These are phyloP conservation scores for Boletus sp. DNA, from an alignment of 768 basidiomycete species.

Conservation along the genomic window DNA sequence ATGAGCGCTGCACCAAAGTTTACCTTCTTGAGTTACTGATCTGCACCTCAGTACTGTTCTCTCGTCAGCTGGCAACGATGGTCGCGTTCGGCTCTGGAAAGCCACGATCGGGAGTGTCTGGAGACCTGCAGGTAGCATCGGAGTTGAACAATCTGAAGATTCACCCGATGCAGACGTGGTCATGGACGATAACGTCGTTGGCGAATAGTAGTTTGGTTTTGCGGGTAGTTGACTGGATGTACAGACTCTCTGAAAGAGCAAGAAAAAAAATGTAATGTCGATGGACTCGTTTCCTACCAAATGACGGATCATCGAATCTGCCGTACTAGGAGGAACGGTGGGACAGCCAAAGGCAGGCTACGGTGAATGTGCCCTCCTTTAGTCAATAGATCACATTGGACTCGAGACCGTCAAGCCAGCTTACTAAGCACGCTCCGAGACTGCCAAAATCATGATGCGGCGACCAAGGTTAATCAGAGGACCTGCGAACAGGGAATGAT, in stretches of 20 bases:
- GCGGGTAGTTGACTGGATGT: not conserved
- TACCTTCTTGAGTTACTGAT: constrained; percentile 1
- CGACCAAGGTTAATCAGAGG: not conserved
- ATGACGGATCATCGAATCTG: too few relatives aligned
- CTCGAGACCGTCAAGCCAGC: not conserved
- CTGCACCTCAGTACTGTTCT: constrained; percentile 62
- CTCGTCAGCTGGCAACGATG: constrained; percentile 80
- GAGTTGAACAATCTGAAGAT: constrained; percentile 71
- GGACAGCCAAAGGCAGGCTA: not conserved
- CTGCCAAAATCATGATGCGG: not conserved
- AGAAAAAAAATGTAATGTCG: not conserved
- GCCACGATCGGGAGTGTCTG: constrained; percentile 80
- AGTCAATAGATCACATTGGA: not conserved
- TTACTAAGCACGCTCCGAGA: too few relatives aligned
- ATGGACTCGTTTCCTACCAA: not conserved
- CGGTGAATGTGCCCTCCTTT: not conserved
- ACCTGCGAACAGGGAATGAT: not conserved
- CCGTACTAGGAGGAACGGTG: not conserved
- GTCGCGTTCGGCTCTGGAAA: constrained; percentile 82
- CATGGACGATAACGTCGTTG: constrained; percentile 41
- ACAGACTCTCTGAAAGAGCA: not conserved
- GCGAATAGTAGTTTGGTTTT: constrained; percentile 27
- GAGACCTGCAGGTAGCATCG: constrained; percentile 78
- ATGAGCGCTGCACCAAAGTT: constrained; percentile 7
- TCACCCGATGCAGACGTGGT: constrained; percentile 39